These are phyloP conservation scores for Ogataea pini DNA, from an alignment of 805 yeast genomes.

Conservation along the genomic window DNA sequence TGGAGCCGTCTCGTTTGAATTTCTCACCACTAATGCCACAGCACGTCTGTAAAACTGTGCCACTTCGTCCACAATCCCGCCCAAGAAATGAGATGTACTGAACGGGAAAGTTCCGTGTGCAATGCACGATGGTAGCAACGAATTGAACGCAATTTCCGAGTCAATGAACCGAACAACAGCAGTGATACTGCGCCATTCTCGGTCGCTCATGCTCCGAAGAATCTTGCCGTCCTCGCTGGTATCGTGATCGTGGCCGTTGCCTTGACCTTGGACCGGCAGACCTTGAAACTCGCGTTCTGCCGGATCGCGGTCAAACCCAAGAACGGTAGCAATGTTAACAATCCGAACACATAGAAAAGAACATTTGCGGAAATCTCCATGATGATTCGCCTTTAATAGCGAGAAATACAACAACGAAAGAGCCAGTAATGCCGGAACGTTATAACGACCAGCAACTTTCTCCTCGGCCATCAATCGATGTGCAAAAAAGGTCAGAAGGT, in stretches of 20 bases:
- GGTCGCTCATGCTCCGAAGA: slow-evolving; percentile 9
- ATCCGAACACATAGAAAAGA: slow-evolving; percentile 20
- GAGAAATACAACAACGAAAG: slow-evolving; percentile 23
- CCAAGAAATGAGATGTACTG: neutral
- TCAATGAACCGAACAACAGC: slow-evolving; percentile 23
- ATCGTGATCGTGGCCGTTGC: too few species aligned
- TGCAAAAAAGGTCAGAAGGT: slow-evolving; percentile 22
- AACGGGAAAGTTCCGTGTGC: neutral
- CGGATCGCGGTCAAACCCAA: slow-evolving; percentile 25
- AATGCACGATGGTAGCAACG: slow-evolving; percentile 26
- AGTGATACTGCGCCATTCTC: slow-evolving; percentile 26
- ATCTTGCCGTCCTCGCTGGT: neutral
- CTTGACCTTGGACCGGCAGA: too few species aligned
- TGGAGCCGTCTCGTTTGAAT: slow-evolving; percentile 2
- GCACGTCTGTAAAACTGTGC: slow-evolving; percentile 8
- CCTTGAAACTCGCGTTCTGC: neutral
- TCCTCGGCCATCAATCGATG: slow-evolving; percentile 22
- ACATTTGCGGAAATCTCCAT: slow-evolving; percentile 20
- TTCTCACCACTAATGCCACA: slow-evolving; percentile 7
- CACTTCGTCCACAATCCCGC: slow-evolving; percentile 3
- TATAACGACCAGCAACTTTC: slow-evolving; percentile 13
- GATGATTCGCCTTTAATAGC: slow-evolving; percentile 18
- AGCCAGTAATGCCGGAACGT: slow-evolving; percentile 23
- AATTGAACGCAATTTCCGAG: slow-evolving; percentile 24
- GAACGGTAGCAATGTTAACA: slow-evolving; percentile 24